These are phyloP conservation scores for Phytopythium aichiense DNA, from an alignment of 352 stramenopile genomes.

Conservation along the genomic window DNA sequence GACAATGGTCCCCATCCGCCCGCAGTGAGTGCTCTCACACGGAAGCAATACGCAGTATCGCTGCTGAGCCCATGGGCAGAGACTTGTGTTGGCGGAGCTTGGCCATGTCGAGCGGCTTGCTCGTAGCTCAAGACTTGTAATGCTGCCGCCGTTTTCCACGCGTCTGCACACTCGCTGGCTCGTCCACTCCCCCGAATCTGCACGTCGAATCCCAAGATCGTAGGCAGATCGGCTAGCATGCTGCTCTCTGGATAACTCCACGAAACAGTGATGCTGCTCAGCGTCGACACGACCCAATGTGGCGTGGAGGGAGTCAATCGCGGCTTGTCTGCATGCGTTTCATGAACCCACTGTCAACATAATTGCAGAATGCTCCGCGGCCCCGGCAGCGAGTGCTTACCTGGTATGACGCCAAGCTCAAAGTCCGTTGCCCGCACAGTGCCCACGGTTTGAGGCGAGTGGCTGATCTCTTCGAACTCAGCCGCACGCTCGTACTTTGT, in stretches of 20 bases:
- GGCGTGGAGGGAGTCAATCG: slow-evolving; percentile 23
- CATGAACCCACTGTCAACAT: not conserved
- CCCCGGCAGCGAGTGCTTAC: slow-evolving; percentile 7
- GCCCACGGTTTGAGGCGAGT: slow-evolving; percentile 39
- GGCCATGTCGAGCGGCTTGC: slow-evolving; percentile 25
- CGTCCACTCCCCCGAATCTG: slow-evolving; percentile 41
- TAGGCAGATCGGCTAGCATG: slow-evolving; percentile 23
- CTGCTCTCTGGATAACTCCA: slow-evolving; percentile 24
- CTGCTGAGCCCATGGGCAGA: slow-evolving; percentile 31
- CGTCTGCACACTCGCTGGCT: slow-evolving; percentile 25
- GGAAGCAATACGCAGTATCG: slow-evolving; percentile 58
- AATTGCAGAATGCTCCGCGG: not conserved
- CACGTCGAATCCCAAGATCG: slow-evolving; percentile 60
- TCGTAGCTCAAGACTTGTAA: slow-evolving; percentile 61
- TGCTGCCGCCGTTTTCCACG: slow-evolving; percentile 48
- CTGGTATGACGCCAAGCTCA: slow-evolving; percentile 31
- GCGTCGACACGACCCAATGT: slow-evolving; percentile 25
- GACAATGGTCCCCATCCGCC: slow-evolving; percentile 71
- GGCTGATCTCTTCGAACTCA: slow-evolving; percentile 54
- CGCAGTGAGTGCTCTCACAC: slow-evolving; percentile 44
- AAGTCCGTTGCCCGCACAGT: slow-evolving; percentile 32
- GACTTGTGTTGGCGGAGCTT: slow-evolving; percentile 20
- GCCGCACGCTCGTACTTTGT: slow-evolving; percentile 54
- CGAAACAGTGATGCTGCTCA: slow-evolving; percentile 41
- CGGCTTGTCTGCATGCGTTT: not conserved